Percentiles rank a stretch among this genome's conserved stretches.
These are phyloP conservation scores for Echinochloa phyllopogon DNA, from an alignment of 176 grass and related monocot species.

Conservation along the genomic window DNA sequence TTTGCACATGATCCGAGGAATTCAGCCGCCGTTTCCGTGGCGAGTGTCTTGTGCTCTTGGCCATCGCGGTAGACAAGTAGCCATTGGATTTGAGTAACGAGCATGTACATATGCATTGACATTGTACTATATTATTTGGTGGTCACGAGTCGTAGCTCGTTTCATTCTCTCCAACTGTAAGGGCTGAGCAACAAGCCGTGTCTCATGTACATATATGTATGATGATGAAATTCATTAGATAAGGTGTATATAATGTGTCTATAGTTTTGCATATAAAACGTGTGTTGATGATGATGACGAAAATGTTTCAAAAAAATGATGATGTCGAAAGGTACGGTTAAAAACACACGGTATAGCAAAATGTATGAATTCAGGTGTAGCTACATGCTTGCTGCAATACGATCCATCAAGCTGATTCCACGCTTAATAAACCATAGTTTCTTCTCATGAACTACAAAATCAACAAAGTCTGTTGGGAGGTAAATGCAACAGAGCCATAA, in stretches of 20 bases:
- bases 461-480: too few species aligned
- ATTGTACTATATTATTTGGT: neutral
- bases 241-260: neutral
- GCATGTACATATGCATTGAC: constrained; percentile 43
- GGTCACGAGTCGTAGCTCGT: neutral
- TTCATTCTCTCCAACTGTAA: constrained; percentile 4
- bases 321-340: too few species aligned
- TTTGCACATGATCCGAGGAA: neutral
- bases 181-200: neutral
- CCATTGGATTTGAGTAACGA: neutral
- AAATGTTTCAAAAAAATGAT: too few species aligned
- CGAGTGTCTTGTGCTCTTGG: neutral
- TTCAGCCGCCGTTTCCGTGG: neutral
- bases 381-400: too few species aligned
- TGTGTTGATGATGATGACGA: too few species aligned
- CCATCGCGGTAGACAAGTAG: constrained; percentile 5
- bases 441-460: neutral
- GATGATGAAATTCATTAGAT: neutral
- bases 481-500: too few species aligned
- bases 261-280: neutral
- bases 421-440: neutral
- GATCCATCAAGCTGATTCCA: neutral
- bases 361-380: too few species aligned
- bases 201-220: neutral
- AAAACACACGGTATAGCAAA: too few species aligned